A percentile compares a stretch with the other conserved stretches of the same genome.
These are phyloP conservation scores for Nymphaea thermarum DNA, from an alignment of 164 flowering plant genomes.

Conservation along the genomic window DNA sequence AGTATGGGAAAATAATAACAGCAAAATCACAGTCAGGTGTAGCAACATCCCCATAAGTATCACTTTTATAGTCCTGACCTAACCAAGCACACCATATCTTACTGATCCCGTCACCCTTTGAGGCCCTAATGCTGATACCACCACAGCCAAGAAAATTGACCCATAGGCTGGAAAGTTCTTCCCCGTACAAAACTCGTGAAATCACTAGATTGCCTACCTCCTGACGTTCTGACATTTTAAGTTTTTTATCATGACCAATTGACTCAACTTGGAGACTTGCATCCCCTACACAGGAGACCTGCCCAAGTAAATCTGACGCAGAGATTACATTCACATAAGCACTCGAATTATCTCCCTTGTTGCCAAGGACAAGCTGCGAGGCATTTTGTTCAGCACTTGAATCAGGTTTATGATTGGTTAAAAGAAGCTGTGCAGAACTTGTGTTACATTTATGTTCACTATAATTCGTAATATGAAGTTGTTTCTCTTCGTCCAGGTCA, in stretches of 20 bases:
- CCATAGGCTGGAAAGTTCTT: slow-evolving; percentile 34
- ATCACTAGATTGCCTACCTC: slow-evolving; percentile 22
- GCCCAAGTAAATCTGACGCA: not conserved
- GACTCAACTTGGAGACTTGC: not conserved
- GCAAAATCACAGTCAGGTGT: slow-evolving; percentile 57
- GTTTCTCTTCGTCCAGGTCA: slow-evolving; percentile 19
- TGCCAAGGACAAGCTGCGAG: not conserved
- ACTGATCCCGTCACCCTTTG: slow-evolving; percentile 21
- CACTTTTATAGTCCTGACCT: slow-evolving; percentile 22
- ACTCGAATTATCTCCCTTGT: not conserved
- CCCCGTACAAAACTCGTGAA: slow-evolving; percentile 48
- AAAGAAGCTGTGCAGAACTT: not conserved
- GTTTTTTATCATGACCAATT: not conserved
- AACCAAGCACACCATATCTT: slow-evolving; percentile 96
- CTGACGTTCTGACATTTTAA: not conserved
- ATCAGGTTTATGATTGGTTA: not conserved
- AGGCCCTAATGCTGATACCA: slow-evolving; percentile 36
- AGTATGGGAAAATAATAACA: slow-evolving; percentile 51
- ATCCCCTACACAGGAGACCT: not conserved
- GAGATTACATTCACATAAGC: too few species aligned
- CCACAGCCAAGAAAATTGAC: slow-evolving; percentile 52
- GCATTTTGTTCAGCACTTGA: not conserved
- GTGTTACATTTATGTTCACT: not conserved
- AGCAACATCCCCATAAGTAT: not conserved
- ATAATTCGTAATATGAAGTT: slow-evolving; percentile 5